These are phyloP conservation scores for Leptosphaerulina australis DNA, from an alignment of 2,329 filamentous ascomycete species.

Conservation along the genomic window DNA sequence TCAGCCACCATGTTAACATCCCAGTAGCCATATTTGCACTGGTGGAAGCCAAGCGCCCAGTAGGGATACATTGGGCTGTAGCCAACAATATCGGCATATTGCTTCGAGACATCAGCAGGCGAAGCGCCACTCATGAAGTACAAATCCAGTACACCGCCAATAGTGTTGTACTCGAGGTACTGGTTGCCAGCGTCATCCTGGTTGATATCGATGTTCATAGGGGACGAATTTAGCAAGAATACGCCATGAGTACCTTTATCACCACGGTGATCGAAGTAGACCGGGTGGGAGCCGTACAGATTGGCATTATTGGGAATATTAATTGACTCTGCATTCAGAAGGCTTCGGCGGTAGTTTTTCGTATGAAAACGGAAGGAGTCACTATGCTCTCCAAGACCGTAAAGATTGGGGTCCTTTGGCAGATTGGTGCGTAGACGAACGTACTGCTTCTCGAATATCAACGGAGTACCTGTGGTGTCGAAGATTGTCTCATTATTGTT, in stretches of 20 bases:
- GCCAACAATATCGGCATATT: constrained; percentile 59
- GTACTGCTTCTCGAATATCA: constrained; percentile 82
- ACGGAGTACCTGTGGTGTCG: constrained; percentile 68
- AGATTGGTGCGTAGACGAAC: constrained; percentile 73
- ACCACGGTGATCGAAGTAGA: constrained; percentile 76
- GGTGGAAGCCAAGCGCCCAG: constrained; percentile 60
- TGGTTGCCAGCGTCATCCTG: constrained; percentile 64
- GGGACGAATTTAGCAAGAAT: constrained; percentile 43
- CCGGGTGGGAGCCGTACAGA: constrained; percentile 73
- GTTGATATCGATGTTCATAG: constrained; percentile 76
- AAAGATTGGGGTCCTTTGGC: constrained; percentile 71
- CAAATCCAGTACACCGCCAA: constrained; percentile 76
- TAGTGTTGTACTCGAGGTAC: constrained; percentile 78
- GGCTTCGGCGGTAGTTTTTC: constrained; percentile 69
- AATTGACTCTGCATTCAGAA: constrained; percentile 73
- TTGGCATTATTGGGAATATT: constrained; percentile 65
- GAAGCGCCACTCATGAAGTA: constrained; percentile 59
- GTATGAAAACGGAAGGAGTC: constrained; percentile 72
- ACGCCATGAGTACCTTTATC: constrained; percentile 48
- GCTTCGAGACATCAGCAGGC: constrained; percentile 55
- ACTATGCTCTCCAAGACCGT: constrained; percentile 79
- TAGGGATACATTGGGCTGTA: constrained; percentile 58
- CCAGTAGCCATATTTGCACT: constrained; percentile 59
- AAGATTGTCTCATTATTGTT: constrained; percentile 67
- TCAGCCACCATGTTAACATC: constrained; percentile 70